A percentile compares a stretch with the other conserved stretches of the same genome.
Evolutionary conservation across 371 early-diverging fungal species (phyloP).

Genomic region (Blakeslea trispora): DNA sequence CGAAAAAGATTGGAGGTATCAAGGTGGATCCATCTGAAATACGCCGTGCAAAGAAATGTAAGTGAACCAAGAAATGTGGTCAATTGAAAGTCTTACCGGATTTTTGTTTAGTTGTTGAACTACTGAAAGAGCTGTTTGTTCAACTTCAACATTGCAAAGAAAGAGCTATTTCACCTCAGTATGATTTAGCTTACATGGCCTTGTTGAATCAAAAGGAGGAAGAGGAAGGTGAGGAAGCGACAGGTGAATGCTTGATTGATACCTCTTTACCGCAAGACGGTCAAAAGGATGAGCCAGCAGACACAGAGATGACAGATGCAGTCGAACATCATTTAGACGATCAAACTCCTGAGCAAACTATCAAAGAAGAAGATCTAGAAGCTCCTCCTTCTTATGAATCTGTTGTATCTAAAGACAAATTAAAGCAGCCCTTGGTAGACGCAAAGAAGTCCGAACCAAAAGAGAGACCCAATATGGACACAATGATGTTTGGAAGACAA

Average conservation of each 20-base stretch:
- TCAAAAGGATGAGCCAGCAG: slow-evolving; percentile 4
- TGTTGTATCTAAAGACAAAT: background rate
- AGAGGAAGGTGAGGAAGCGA: background rate
- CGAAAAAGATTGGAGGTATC: slow-evolving; percentile 62
- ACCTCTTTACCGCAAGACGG: slow-evolving; percentile 3
- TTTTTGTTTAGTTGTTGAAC: slow-evolving; percentile 37
- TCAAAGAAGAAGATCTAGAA: background rate
- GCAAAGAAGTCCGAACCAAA: slow-evolving; percentile 7
- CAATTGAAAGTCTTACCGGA: background rate
- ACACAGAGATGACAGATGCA: slow-evolving; percentile 2
- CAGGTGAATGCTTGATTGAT: background rate
- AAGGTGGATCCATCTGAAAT: slow-evolving; percentile 58
- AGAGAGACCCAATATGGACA: slow-evolving; percentile 32
- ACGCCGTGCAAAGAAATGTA: slow-evolving; percentile 51
- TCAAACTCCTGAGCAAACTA: background rate
- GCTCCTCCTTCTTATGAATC: slow-evolving; percentile 25
- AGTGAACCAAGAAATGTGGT: slow-evolving; percentile 1
- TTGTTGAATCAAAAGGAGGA: slow-evolving; percentile 44
- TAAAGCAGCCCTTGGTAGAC: background rate
- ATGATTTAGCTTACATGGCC: slow-evolving; percentile 57
- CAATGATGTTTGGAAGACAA: slow-evolving; percentile 65
- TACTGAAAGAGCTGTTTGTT: slow-evolving; percentile 44
- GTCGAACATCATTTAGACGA: background rate
- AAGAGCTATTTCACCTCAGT: slow-evolving; percentile 50
- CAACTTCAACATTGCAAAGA: slow-evolving; percentile 37